Conservation (phyloP, 1,284 basidiomycete genomes). For the Sanguinoderma infundibulare region DNA sequence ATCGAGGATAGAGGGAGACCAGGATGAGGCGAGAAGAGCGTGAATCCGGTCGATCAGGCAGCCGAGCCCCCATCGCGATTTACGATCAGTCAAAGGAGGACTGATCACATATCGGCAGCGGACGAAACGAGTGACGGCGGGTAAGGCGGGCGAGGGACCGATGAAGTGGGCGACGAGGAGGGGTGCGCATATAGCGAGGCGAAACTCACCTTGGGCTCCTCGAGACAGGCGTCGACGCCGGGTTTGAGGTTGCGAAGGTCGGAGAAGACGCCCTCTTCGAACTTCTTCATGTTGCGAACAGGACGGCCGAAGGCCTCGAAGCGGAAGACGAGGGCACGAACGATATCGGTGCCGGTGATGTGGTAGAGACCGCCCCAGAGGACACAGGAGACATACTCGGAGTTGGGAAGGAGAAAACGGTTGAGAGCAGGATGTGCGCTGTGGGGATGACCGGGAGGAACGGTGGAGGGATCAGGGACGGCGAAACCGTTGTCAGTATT, state of each 20-base stretch:
- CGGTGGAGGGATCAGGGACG: slow-evolving; percentile 19
- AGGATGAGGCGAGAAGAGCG: background rate
- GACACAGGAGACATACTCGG: slow-evolving; percentile 89
- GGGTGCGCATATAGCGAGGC: background rate
- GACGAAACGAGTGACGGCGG: slow-evolving; percentile 1
- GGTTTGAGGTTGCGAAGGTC: slow-evolving; percentile 92
- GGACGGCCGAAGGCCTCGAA: slow-evolving; percentile 89
- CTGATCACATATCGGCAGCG: slow-evolving; percentile 4
- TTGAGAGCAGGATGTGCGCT: slow-evolving; percentile 74
- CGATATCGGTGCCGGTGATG: slow-evolving; percentile 90
- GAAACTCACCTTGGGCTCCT: slow-evolving; percentile 83
- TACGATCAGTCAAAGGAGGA: slow-evolving; percentile 9
- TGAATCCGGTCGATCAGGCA: slow-evolving; percentile 21
- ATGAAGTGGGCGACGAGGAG: background rate
- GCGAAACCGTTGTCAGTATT: slow-evolving; percentile 37
- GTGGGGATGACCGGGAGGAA: slow-evolving; percentile 40
- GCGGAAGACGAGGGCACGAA: slow-evolving; percentile 86
- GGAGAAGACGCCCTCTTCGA: slow-evolving; percentile 92
- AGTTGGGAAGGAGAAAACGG: slow-evolving; percentile 81
- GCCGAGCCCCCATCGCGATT: slow-evolving; percentile 12
- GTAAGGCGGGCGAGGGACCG: background rate
- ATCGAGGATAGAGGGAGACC: background rate
- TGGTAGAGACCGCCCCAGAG: slow-evolving; percentile 90
- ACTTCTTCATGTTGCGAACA: slow-evolving; percentile 86
- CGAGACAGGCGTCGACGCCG: slow-evolving; percentile 86